Evolutionary conservation across 164 flowering plant species (phyloP).

Genomic region (Hamamelis virginiana): DNA sequence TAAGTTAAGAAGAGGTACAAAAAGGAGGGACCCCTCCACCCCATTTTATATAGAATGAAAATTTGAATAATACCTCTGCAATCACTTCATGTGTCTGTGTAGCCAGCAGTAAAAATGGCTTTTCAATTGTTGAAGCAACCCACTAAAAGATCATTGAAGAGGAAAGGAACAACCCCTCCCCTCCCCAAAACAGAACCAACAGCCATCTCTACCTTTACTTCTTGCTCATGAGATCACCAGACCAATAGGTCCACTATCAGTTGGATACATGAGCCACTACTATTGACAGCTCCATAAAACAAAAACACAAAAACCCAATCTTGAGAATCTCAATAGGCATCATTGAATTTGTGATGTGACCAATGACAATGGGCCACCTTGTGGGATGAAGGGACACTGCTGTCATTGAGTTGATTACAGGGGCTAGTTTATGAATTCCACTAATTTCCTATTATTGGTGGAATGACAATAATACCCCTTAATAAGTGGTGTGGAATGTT

Average conservation of each 20-base stretch:
- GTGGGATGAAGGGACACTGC: background rate
- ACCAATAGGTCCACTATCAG: conserved; percentile 8
- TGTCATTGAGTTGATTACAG: no score
- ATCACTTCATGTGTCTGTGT: background rate
- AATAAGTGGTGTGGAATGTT: no score
- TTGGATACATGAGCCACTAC: background rate
- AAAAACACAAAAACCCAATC: no score
- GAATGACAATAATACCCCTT: no score
- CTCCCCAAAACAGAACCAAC: background rate
- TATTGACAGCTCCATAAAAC: no score
- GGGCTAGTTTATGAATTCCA: no score
- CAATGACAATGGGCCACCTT: background rate
- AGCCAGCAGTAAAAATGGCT: background rate
- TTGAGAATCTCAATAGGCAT: background rate
- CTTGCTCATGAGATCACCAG: conserved; percentile 1
- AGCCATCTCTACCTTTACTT: background rate
- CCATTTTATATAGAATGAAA: background rate
- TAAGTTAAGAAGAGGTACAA: no score
- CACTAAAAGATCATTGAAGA: background rate
- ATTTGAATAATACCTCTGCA: background rate
- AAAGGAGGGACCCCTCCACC: background rate
- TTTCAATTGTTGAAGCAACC: conserved; percentile 4
- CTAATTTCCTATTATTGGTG: no score
- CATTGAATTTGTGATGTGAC: background rate
- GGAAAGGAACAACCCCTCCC: no score